Evolutionary conservation across 2,329 filamentous ascomycete genomes (phyloP).

Genomic region (Scedosporium boydii): DNA sequence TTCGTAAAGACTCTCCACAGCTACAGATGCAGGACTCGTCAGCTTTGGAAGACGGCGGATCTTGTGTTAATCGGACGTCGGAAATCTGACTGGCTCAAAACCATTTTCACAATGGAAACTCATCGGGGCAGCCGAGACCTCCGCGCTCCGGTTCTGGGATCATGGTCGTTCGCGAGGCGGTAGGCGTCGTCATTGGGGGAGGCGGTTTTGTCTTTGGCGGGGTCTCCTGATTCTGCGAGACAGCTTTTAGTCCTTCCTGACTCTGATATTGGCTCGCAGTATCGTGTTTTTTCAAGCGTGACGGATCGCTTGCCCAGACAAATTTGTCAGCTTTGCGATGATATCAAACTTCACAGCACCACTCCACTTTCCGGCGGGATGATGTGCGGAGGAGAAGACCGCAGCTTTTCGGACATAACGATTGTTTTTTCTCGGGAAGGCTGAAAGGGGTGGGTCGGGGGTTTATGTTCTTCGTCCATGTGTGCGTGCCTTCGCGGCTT

Average conservation of each 20-base stretch:
- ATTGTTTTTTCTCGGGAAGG: not conserved
- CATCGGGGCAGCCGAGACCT: not conserved
- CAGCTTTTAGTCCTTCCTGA: not conserved
- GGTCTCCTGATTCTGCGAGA: not conserved
- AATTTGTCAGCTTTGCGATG: not conserved
- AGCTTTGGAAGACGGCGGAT: conserved; percentile 17
- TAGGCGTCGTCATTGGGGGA: not conserved
- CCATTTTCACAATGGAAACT: not conserved
- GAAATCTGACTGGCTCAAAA: conserved; percentile 8
- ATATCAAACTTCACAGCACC: not conserved
- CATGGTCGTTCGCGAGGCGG: not conserved
- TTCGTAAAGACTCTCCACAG: conserved; percentile 22
- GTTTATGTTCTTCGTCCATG: not conserved
- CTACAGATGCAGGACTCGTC: conserved; percentile 13
- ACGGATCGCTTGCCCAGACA: not conserved
- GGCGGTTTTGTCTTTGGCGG: not conserved
- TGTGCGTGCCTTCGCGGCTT: not conserved
- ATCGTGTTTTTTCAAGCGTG: not conserved
- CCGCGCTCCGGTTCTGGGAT: not conserved
- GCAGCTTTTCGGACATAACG: not conserved
- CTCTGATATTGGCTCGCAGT: not conserved
- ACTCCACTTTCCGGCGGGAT: too few species aligned
- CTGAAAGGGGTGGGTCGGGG: not conserved
- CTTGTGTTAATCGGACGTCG: conserved; percentile 7
- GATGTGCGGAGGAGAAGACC: too few species aligned